Evolutionary conservation across 2,329 filamentous ascomycete genomes (phyloP).

Genomic region (Calonectria pseudoreteaudii): DNA sequence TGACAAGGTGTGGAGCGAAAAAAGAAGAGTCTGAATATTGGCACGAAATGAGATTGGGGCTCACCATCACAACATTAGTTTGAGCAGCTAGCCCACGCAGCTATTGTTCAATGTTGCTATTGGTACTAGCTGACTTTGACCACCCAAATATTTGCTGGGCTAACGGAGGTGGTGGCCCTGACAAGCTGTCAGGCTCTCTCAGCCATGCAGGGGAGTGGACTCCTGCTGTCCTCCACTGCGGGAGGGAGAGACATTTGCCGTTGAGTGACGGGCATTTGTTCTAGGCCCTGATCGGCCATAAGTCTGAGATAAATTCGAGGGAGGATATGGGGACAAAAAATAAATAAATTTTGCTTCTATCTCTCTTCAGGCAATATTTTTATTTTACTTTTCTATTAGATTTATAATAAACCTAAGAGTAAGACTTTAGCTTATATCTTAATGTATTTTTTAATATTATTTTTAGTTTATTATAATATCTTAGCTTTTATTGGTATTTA

Average conservation of each 20-base stretch:
- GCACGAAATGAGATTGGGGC: slow-evolving; percentile 15
- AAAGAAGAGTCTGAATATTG: slow-evolving; percentile 1
- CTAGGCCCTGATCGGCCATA: too few relatives aligned
- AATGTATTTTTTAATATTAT: too few relatives aligned
- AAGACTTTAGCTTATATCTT: too few relatives aligned
- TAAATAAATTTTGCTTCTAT: too few relatives aligned
- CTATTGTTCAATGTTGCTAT: not conserved
- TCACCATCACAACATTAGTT: not conserved
- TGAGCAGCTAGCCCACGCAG: not conserved
- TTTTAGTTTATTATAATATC: too few relatives aligned
- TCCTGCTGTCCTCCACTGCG: not conserved
- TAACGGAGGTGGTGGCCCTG: not conserved
- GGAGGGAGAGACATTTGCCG: slow-evolving; percentile 5
- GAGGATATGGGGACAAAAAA: too few relatives aligned
- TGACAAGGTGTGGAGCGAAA: slow-evolving; percentile 1
- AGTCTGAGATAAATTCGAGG: too few relatives aligned
- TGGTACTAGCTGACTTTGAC: not conserved
- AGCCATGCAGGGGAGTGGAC: not conserved
- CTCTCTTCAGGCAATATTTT: too few relatives aligned
- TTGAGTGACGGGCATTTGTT: not conserved
- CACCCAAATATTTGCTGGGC: not conserved
- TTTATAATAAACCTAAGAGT: too few relatives aligned
- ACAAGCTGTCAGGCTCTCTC: slow-evolving; percentile 8
- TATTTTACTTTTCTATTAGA: too few relatives aligned
- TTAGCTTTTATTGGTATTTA: too few relatives aligned